These are phyloP conservation scores for Betula pendula DNA, from an alignment of 306 rosid species.

Conservation along the genomic window DNA sequence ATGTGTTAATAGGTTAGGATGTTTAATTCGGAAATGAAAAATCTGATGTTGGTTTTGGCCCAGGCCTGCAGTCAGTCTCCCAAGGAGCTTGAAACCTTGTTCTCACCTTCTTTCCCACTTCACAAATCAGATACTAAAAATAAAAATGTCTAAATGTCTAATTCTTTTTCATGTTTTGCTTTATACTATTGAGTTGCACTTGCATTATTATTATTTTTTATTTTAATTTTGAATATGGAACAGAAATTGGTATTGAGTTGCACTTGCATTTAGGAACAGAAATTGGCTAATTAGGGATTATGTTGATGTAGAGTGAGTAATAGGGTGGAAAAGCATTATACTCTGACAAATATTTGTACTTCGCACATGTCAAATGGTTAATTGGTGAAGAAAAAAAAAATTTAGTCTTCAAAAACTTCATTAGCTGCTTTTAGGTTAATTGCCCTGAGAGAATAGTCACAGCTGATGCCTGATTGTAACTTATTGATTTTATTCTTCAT, in stretches of 20 bases:
- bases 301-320: background rate
- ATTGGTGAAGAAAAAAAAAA: background rate
- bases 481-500: background rate
- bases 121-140: background rate
- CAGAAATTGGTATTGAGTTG: background rate
- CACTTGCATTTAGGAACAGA: background rate
- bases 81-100: background rate
- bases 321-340: background rate
- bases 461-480: background rate
- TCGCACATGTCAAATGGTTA: background rate
- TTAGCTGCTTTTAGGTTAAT: background rate
- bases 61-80: background rate
- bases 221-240: background rate
- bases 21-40: conserved; percentile 4
- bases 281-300: background rate
- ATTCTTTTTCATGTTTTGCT: background rate
- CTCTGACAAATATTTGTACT: background rate
- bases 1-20: background rate
- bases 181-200: background rate
- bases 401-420: background rate
- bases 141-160: background rate
- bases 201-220: background rate
- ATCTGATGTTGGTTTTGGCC: background rate
- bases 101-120: background rate
- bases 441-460: background rate